Base-by-base conservation (phyloP, 2,329 filamentous ascomycete species). In the Cladophialophora carrionii region DNA sequence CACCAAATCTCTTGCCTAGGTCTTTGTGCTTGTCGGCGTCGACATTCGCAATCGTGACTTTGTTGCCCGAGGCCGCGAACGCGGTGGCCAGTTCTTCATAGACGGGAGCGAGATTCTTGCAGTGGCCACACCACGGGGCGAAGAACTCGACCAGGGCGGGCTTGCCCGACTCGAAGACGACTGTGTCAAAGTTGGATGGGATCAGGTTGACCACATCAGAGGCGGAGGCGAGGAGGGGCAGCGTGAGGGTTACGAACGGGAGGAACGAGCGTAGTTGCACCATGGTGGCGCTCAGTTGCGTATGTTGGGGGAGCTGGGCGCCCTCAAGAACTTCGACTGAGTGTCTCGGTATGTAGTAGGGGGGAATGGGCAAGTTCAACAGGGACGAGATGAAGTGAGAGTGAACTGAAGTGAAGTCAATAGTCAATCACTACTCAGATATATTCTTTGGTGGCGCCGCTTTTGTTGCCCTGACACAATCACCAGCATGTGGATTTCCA, bases 61-160 rank as follows among this genome's bases (percentile, higher is more conserved):
- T 88, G 76, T 88, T 83, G 81, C 92, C 81, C 70, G 88, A 87
- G 74, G 85, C 87, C 70, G 90, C 87, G 78, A 93, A 96, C 49
- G 83, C 81, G 57, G 83, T 78, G 54, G 87, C 95, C 51, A 99
- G 87, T 76, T 99, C 91, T 78, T 99, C 95, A 79, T 96, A 99
- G 65, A 96, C 83, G 57, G 95, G 96, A 17, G 95, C 95, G 37
- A 99, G 90, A 75, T 83, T 96, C 86, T 98, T 98, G 91, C 95
- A 99, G 85, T 99, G 95, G 34, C 95, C 96, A 76, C 95, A 99
- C 95, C 95, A 99, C 26, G 94, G 93, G 37, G 95, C 95, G 76
- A 96, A 98, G 86, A 99, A 99, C 79, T 98, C 93, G 73, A 98
- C 92, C 29, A 99, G 88, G 0, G 95, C 93, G 51, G 95, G 94